Conservation (phyloP, 352 stramenopile species). For the Pythium utonaiense region DNA sequence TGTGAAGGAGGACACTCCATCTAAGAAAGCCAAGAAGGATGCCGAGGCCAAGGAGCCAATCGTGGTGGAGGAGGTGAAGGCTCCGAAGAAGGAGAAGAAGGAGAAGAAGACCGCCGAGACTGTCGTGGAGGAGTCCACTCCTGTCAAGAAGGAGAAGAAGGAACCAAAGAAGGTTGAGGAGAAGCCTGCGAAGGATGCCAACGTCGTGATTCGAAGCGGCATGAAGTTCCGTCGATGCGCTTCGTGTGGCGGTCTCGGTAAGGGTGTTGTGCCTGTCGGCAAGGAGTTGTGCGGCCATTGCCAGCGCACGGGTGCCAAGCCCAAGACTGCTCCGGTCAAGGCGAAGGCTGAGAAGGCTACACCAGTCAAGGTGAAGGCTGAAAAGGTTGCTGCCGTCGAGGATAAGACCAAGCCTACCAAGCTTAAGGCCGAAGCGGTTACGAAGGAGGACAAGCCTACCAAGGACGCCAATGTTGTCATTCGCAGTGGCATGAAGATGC, state of each 20-base stretch:
- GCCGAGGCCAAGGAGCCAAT: slow-evolving; percentile 13
- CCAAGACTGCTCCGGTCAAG: slow-evolving; percentile 14
- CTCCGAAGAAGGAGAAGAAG: slow-evolving; percentile 4
- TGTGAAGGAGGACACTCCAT: not conserved
- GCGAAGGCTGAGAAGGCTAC: slow-evolving; percentile 52
- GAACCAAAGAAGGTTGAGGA: slow-evolving; percentile 12
- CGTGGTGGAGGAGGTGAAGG: not conserved
- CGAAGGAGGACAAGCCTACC: slow-evolving; percentile 25
- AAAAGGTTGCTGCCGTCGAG: slow-evolving; percentile 9
- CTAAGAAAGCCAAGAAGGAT: slow-evolving; percentile 19
- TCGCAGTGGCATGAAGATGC: slow-evolving; percentile 73
- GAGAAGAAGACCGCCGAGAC: slow-evolving; percentile 19
- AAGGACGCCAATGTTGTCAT: slow-evolving; percentile 32
- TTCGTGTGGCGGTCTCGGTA: slow-evolving; percentile 60
- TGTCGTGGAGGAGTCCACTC: not conserved
- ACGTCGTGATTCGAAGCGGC: slow-evolving; percentile 30
- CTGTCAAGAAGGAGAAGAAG: slow-evolving; percentile 13
- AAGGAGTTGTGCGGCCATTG: slow-evolving; percentile 66
- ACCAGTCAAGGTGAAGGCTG: slow-evolving; percentile 35
- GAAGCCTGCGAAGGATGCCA: slow-evolving; percentile 8
- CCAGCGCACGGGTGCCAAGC: slow-evolving; percentile 48
- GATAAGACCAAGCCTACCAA: slow-evolving; percentile 35
- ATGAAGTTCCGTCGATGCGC: slow-evolving; percentile 63
- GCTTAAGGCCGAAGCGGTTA: slow-evolving; percentile 39
- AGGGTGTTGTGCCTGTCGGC: slow-evolving; percentile 46